Percentiles rank a stretch among this genome's conserved stretches.
These are phyloP conservation scores for Globisporangium splendens DNA, from an alignment of 352 stramenopile species.

Conservation along the genomic window DNA sequence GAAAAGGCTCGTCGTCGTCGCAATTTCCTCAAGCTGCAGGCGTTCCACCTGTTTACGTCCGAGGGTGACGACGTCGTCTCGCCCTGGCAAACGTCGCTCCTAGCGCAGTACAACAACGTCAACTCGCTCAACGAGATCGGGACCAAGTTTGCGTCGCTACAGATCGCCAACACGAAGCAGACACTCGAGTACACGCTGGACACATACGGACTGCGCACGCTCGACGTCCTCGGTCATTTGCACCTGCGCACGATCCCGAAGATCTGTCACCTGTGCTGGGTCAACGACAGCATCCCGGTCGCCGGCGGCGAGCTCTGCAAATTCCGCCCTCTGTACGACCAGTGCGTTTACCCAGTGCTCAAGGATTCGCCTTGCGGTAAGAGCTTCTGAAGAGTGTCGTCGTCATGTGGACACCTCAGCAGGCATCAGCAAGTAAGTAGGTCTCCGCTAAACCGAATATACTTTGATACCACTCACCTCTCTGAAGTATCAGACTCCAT, in stretches of 20 bases:
- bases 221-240: constrained; percentile 12
- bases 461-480: no score
- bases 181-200: constrained; percentile 24
- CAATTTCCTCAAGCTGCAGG: constrained; percentile 15
- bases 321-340: constrained; percentile 15
- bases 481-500: no score
- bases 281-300: constrained; percentile 12
- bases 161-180: constrained; percentile 10
- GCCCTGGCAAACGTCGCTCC: constrained; percentile 17
- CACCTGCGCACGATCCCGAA: constrained; percentile 6
- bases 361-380: no score
- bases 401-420: no score
- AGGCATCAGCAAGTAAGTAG: no score
- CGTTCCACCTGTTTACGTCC: constrained; percentile 25
- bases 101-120: constrained; percentile 21
- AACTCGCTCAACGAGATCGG: constrained; percentile 3
- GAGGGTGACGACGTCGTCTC: constrained; percentile 13
- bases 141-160: constrained; percentile 10
- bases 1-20: not conserved
- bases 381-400: no score
- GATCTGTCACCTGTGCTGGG: constrained; percentile 22
- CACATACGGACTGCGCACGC: constrained; percentile 23
- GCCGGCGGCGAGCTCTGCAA: constrained; percentile 11
- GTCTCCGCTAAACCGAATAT: no score
- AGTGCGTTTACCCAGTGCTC: constrained; percentile 15